A percentile compares a stretch with the other conserved stretches of the same genome.
Evolutionary conservation across 441 rosid species (phyloP).

Genomic region (Hura crepitans): DNA sequence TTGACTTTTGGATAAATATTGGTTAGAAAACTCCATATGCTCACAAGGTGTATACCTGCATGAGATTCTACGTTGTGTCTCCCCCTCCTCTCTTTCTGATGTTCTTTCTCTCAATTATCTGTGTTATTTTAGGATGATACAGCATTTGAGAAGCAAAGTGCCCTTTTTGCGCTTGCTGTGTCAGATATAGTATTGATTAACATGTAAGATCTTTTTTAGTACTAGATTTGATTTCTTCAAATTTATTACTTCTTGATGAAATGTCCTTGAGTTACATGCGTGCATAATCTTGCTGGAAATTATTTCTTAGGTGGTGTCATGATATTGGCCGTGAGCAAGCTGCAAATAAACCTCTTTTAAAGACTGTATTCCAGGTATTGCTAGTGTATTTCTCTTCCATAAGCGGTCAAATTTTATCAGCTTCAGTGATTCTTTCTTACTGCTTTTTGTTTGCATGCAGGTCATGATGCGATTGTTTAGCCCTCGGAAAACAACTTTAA

Average conservation of each 20-base stretch:
- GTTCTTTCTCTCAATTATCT: conserved; percentile 16
- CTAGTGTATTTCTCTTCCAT: conserved; percentile 5
- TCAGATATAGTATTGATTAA: conserved; percentile 97
- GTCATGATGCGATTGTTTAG: conserved; percentile 99
- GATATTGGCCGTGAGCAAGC: conserved; percentile 99
- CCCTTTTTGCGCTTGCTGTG: conserved; percentile 98
- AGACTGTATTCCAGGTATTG: conserved; percentile 95
- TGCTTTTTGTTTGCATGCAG: conserved; percentile 37
- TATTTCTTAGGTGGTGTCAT: conserved; percentile 75
- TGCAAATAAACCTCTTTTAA: conserved; percentile 86
- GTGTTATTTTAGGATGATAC: conserved; percentile 76
- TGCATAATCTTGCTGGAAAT: conserved; percentile 13
- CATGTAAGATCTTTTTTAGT: conserved; percentile 57
- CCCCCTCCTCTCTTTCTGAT: neutral
- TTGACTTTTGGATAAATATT: conserved; percentile 1
- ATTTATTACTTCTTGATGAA: neutral
- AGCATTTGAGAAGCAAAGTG: conserved; percentile 99
- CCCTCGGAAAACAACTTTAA: conserved; percentile 93
- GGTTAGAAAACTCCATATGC: neutral
- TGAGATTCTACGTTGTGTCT: neutral
- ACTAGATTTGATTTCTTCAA: conserved; percentile 4
- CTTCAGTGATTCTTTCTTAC: conserved; percentile 18
- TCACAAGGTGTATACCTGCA: neutral
- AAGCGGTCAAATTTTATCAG: conserved; percentile 14
- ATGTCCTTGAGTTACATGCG: neutral